phyloP scores from a whole-genome alignment of 257 asterid genomes.

The Voacanga thouarsii region DNA sequence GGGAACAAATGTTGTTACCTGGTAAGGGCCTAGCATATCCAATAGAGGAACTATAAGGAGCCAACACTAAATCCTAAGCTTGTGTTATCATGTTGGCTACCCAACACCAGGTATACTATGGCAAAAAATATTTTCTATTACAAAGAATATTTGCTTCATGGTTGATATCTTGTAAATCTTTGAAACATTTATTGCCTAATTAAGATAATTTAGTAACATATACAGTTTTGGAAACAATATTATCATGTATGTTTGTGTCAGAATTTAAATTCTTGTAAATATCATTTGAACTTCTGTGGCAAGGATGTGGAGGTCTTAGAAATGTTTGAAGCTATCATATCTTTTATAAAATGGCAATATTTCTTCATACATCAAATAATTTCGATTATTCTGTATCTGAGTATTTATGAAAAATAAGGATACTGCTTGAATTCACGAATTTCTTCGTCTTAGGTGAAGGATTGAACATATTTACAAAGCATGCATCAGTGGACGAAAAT shows the following conservation, averaged over 20 bases:
- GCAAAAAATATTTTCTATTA: background rate
- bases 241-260: too few species aligned
- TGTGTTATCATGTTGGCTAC: background rate
- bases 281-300: background rate
- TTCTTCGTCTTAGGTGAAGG: background rate
- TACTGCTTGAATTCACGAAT: background rate
- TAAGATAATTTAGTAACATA: too few species aligned
- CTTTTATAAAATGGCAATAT: too few species aligned
- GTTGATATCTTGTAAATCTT: background rate
- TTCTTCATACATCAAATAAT: too few species aligned
- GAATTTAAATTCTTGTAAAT: too few species aligned
- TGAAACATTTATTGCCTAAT: background rate
- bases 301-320: too few species aligned
- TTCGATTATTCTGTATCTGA: background rate
- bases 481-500: too few species aligned
- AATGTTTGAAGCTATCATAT: too few species aligned
- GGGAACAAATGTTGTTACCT: background rate
- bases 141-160: background rate
- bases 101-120: conserved; percentile 2
- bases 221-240: too few species aligned
- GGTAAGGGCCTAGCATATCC: background rate
- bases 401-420: background rate
- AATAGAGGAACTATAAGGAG: background rate
- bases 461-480: too few species aligned
- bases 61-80: background rate